Conservation (phyloP, 2,329 filamentous ascomycete species). For the Trichoderma sp. region DNA sequence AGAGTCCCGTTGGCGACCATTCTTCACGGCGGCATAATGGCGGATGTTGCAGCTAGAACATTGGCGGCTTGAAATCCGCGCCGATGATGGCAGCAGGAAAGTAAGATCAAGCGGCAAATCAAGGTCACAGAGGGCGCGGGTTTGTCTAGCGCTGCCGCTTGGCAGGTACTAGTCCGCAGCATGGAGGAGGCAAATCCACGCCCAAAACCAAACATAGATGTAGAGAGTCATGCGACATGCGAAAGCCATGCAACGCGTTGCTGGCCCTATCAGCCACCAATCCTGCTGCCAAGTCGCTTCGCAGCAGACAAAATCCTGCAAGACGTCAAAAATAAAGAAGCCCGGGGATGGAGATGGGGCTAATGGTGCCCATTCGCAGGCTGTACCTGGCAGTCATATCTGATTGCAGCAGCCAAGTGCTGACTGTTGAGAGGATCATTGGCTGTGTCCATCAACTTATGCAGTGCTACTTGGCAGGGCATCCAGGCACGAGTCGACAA, state of each 20-base stretch:
- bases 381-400: background rate
- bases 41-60: background rate
- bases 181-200: background rate
- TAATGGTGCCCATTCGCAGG: background rate
- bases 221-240: constrained; percentile 4
- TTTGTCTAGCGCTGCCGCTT: constrained; percentile 16
- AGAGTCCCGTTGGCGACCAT: background rate
- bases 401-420: background rate
- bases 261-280: constrained; percentile 14
- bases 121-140: background rate
- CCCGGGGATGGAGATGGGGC: background rate
- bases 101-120: background rate
- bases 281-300: constrained; percentile 11
- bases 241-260: constrained; percentile 11
- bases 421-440: background rate
- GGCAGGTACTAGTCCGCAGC: constrained; percentile 17
- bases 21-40: background rate
- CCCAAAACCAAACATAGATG: background rate
- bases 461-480: background rate
- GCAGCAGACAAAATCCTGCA: constrained; percentile 3
- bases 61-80: constrained; percentile 8
- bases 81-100: background rate
- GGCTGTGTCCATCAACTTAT: background rate
- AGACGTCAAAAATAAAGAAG: background rate
- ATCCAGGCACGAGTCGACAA: background rate